These are phyloP conservation scores for Diaporthe australafricana DNA, from an alignment of 2,329 filamentous ascomycete species.

Conservation along the genomic window DNA sequence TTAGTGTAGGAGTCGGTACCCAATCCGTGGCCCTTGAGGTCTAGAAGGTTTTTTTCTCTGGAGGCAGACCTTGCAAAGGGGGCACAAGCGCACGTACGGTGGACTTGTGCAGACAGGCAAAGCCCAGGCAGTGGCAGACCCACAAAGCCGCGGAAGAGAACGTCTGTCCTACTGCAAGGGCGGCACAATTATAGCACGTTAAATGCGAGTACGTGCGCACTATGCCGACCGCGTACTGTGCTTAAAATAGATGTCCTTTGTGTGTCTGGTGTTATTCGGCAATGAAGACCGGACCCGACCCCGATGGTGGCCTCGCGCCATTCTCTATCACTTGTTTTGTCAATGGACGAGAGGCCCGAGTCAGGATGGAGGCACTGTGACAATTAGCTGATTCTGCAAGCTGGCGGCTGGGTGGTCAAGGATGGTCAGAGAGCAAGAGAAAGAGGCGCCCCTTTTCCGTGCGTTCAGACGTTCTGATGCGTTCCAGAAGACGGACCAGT, in stretches of 20 bases:
- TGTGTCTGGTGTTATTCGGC: neutral
- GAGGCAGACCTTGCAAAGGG: neutral
- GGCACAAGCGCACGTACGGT: neutral
- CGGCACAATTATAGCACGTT: neutral
- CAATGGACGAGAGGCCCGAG: neutral
- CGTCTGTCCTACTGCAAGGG: neutral
- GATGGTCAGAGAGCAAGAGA: neutral
- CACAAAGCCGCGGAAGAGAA: neutral
- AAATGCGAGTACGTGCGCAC: neutral
- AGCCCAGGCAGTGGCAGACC: neutral
- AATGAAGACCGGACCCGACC: slow-evolving; percentile 10
- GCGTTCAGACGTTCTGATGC: neutral
- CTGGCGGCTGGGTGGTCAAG: neutral
- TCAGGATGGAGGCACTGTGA: neutral
- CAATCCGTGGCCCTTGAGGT: slow-evolving; percentile 1
- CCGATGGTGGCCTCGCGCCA: neutral
- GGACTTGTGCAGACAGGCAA: neutral
- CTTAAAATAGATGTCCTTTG: slow-evolving; percentile 11
- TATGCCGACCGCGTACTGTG: neutral
- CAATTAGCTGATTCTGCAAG: neutral
- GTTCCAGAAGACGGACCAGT: slow-evolving; percentile 27
- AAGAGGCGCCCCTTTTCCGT: neutral
- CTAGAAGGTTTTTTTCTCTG: neutral
- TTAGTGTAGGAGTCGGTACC: neutral
- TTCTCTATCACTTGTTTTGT: neutral